phyloP scores from a whole-genome alignment of 1,139 yeast species.

The Meyerozyma sp. region DNA sequence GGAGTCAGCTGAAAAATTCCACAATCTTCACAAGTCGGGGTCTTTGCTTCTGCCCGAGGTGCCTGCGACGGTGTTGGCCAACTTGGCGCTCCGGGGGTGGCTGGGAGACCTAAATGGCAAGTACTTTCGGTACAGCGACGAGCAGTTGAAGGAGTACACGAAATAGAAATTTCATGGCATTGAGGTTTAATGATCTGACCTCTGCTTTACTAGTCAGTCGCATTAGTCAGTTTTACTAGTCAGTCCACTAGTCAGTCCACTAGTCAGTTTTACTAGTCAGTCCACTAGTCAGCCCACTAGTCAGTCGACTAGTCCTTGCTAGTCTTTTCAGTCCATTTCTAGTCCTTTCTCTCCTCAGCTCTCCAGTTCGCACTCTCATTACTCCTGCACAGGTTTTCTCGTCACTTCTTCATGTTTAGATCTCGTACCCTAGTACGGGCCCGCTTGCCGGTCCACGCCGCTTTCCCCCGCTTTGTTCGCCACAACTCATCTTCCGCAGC shows the following conservation, averaged over 20 bases:
- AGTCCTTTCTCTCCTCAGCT: background rate
- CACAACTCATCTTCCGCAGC: background rate
- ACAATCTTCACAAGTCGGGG: slow-evolving; percentile 49
- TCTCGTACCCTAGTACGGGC: background rate
- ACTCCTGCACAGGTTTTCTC: background rate
- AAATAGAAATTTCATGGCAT: too few species aligned
- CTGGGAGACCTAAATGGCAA: slow-evolving; percentile 52
- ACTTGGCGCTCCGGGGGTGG: slow-evolving; percentile 58
- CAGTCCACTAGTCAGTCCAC: too few species aligned
- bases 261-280: too few species aligned
- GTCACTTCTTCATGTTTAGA: background rate
- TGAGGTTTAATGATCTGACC: too few species aligned
- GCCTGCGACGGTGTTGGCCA: slow-evolving; percentile 66
- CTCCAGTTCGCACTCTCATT: background rate
- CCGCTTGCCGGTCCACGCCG: background rate
- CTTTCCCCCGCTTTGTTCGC: background rate
- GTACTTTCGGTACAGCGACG: slow-evolving; percentile 59
- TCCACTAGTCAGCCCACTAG: too few species aligned
- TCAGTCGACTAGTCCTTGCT: too few species aligned
- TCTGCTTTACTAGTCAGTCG: too few species aligned
- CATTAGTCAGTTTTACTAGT: too few species aligned
- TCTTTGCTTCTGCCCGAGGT: slow-evolving; percentile 58
- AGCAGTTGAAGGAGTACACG: slow-evolving; percentile 15
- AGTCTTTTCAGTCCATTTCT: too few species aligned
- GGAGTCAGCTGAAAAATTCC: slow-evolving; percentile 50